Conservation (phyloP, 148 eudicot species). For the Rhododendron ovatum region DNA sequence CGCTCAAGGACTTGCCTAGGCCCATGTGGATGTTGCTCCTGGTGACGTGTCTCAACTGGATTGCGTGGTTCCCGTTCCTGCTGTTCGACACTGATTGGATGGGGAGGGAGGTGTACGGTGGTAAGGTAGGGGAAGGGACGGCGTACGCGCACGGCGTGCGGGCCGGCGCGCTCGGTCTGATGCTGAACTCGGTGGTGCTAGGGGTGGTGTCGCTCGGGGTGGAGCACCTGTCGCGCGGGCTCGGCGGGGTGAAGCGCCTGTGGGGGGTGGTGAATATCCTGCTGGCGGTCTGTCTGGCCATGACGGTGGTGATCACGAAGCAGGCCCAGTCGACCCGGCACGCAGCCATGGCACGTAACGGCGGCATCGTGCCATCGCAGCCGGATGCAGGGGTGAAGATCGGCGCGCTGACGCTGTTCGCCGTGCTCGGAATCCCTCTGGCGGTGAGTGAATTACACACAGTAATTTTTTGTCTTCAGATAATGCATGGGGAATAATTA, state of each 20-base stretch:
- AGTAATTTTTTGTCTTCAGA: neutral
- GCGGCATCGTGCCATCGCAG: neutral
- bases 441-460: constrained; percentile 38
- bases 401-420: constrained; percentile 54
- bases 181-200: constrained; percentile 60
- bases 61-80: constrained; percentile 61
- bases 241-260: constrained; percentile 49
- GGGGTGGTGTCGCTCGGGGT: constrained; percentile 50
- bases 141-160: constrained; percentile 56
- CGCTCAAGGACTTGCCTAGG: constrained; percentile 34
- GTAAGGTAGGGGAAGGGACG: constrained; percentile 33
- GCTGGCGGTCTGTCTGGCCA: constrained; percentile 44
- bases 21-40: constrained; percentile 52
- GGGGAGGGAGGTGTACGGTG: constrained; percentile 60
- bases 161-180: constrained; percentile 65
- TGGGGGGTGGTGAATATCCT: constrained; percentile 72
- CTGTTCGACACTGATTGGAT: constrained; percentile 65
- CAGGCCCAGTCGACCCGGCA: constrained; percentile 40
- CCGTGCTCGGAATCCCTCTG: constrained; percentile 70
- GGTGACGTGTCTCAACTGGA: constrained; percentile 56
- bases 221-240: constrained; percentile 32
- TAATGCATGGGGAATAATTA: neutral
- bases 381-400: constrained; percentile 39
- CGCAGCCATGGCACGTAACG: neutral
- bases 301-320: constrained; percentile 57